Evolutionary conservation across 2,329 filamentous ascomycete species (phyloP).

Genomic region (Nothopassalora personata): DNA sequence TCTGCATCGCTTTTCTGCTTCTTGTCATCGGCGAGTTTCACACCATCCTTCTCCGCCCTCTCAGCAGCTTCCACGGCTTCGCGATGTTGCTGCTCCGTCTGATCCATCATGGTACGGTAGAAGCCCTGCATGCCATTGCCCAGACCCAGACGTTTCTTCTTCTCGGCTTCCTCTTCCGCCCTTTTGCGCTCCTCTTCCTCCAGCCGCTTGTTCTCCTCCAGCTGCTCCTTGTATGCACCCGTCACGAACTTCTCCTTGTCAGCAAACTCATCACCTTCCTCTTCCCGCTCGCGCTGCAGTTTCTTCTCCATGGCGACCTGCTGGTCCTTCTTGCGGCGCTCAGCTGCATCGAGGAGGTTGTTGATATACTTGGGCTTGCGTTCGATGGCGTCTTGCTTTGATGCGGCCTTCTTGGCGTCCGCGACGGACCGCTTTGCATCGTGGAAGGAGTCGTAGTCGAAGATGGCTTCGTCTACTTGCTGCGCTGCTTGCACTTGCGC

Average conservation of each 20-base stretch:
- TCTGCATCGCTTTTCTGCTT: constrained; percentile 51
- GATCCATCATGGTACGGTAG: constrained; percentile 67
- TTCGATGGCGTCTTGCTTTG: constrained; percentile 51
- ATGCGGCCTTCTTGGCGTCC: constrained; percentile 53
- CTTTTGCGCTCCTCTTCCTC: constrained; percentile 66
- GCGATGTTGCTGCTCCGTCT: constrained; percentile 63
- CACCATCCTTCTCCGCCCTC: constrained; percentile 34
- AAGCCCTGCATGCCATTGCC: constrained; percentile 62
- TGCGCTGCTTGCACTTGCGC: constrained; percentile 61
- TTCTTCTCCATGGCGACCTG: constrained; percentile 75
- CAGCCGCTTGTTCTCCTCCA: constrained; percentile 64
- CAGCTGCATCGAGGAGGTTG: constrained; percentile 65
- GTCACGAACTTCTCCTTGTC: constrained; percentile 86
- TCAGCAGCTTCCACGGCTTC: constrained; percentile 63
- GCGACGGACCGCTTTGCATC: constrained; percentile 61
- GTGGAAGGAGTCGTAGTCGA: constrained; percentile 81
- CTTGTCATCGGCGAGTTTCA: constrained; percentile 30
- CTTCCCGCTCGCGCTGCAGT: constrained; percentile 69
- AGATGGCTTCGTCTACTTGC: constrained; percentile 66
- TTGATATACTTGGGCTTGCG: constrained; percentile 74
- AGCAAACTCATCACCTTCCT: constrained; percentile 72
- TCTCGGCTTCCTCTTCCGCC: constrained; percentile 61
- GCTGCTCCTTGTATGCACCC: constrained; percentile 73
- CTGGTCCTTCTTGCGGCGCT: constrained; percentile 70
- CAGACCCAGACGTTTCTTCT: constrained; percentile 56